Evolutionary conservation across 2,329 filamentous ascomycete species (phyloP).

Genomic region (Botrytis sinoallii): DNA sequence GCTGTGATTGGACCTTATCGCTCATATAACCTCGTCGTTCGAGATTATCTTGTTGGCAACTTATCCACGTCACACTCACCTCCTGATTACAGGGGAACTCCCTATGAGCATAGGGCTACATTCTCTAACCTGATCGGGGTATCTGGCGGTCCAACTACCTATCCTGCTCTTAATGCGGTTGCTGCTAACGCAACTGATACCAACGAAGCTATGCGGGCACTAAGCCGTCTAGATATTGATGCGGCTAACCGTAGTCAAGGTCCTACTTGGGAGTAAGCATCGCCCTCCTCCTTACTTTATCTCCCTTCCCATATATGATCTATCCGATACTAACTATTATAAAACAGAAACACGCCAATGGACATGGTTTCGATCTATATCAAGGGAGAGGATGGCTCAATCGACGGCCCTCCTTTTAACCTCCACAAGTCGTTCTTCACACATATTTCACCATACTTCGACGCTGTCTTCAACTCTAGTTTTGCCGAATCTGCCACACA

Average conservation of each 20-base stretch:
- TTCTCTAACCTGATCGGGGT: neutral
- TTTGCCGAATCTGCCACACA: conserved; percentile 16
- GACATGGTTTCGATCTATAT: neutral
- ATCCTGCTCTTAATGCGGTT: no score
- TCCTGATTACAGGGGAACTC: neutral
- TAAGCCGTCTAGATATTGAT: neutral
- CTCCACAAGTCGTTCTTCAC: conserved; percentile 13
- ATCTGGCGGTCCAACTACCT: neutral
- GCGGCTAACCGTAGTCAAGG: neutral
- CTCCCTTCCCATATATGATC: neutral
- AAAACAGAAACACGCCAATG: neutral
- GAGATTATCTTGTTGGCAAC: neutral
- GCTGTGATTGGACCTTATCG: neutral
- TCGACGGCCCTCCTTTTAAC: neutral
- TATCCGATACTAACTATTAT: neutral
- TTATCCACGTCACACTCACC: no score
- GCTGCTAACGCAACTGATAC: neutral
- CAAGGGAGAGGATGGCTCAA: neutral
- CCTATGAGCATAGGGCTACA: neutral
- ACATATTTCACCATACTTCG: conserved; percentile 15
- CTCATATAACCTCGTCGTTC: neutral
- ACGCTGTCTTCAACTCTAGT: conserved; percentile 10
- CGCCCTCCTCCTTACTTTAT: neutral
- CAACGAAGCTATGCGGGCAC: neutral
- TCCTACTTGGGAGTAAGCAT: neutral